Conservation (phyloP, 2,329 filamentous ascomycete species). For the Phoma sp. region DNA sequence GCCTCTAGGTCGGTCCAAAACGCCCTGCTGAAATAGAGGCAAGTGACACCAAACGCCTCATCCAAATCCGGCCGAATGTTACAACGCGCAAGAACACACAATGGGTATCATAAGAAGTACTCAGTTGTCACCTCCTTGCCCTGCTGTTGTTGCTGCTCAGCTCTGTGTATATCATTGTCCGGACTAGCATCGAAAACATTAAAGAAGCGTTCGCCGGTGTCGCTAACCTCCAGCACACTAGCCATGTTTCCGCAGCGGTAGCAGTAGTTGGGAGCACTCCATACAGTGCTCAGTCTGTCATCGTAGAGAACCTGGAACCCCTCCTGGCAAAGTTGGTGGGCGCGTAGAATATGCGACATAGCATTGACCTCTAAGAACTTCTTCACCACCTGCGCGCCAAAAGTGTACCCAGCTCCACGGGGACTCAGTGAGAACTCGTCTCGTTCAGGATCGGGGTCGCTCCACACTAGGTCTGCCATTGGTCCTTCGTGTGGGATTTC, state of each 20-base stretch:
- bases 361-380: conserved; percentile 97
- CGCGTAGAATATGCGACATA: conserved; percentile 96
- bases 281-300: conserved; percentile 92
- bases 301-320: conserved; percentile 97
- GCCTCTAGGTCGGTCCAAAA: not conserved
- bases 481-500: conserved; percentile 98
- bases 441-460: conserved; percentile 93
- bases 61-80: conserved; percentile 17
- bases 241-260: conserved; percentile 97
- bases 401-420: conserved; percentile 93
- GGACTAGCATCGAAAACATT: conserved; percentile 98
- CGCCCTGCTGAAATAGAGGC: not conserved
- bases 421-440: conserved; percentile 97
- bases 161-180: conserved; percentile 88
- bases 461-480: conserved; percentile 99
- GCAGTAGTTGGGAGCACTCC: conserved; percentile 82
- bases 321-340: conserved; percentile 98
- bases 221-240: conserved; percentile 94
- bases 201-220: conserved; percentile 91
- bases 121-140: conserved; percentile 76
- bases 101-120: conserved; percentile 67
- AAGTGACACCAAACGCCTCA: conserved; percentile 22
- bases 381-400: conserved; percentile 95
- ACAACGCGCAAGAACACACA: conserved; percentile 23
- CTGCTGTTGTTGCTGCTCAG: conserved; percentile 76